Base-by-base conservation (phyloP, 2,329 filamentous ascomycete genomes). In the Emmonsia crescens region DNA sequence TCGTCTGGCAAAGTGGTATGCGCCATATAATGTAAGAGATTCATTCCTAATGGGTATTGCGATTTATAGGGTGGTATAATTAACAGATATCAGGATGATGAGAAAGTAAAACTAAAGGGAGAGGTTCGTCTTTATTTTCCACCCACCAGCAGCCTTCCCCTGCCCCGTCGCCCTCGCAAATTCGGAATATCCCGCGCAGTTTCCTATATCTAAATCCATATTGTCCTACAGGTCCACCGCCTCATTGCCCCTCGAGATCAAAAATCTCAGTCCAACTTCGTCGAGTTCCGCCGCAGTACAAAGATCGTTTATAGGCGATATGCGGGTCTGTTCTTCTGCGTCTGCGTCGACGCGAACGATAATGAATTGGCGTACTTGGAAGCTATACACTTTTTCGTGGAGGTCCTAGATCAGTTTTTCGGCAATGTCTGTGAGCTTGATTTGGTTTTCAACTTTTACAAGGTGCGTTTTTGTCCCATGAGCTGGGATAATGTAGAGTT, bases 201-300 rank as follows among this genome's bases (percentile, higher is more conserved):
- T 36, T 55, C 46, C 48, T 4, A 21, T 48, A 21, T 49, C 46
- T 59, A 33, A 44, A 38, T 40, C 24, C 14, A 24, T 16, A 8
- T 27, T 49, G n/a, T 57, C 69, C 33, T 36, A 31, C 36, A 91
- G 88, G 89, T 97, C 70, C 94, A 99, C 82, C 92, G 94, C 65
- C 91, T 99, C 68, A 93, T 99, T 64, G 94, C 94, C 0, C 94
- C 94, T 6, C 89, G 94, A 73, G 94, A 99, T 78, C 94, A 99
- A 75, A 99, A 99, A 75, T 96, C 99, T 81, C 94, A 99, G 76
- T 96, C 91, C 78, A 99, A 99, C 80, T 99, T 99, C 72, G 94
- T 99, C 82, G 94, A 99, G 70, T 87, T 87, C 68, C 76, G 78
- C 54, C 72, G 75, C 57, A 78, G 76, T 64, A 91, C 93, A 74